Percentiles rank a stretch among this genome's conserved stretches.
Evolutionary conservation across 495 filamentous ascomycete genomes (phyloP).

Genomic region (Neurospora intermedia): DNA sequence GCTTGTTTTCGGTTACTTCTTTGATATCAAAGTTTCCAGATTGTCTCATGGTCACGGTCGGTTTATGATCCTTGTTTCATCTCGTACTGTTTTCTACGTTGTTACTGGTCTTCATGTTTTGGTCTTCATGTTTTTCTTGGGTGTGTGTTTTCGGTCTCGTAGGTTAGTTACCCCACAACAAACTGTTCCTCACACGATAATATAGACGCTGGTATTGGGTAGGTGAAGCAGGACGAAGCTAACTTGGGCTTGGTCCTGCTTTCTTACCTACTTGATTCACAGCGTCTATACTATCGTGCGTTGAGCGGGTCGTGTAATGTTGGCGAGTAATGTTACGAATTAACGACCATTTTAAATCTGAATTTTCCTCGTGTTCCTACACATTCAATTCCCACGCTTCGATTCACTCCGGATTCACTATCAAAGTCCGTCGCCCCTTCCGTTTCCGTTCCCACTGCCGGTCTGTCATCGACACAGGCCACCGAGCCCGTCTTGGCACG

Average conservation of each 20-base stretch:
- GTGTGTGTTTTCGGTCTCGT: background rate
- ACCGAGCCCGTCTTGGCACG: background rate
- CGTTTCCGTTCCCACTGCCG: background rate
- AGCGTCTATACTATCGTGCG: background rate
- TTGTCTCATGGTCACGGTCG: too few relatives aligned
- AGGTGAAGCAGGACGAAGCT: background rate
- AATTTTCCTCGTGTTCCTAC: too few relatives aligned
- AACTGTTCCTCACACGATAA: background rate
- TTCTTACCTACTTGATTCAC: background rate
- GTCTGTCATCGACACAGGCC: background rate
- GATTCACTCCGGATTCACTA: background rate
- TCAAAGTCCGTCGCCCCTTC: background rate
- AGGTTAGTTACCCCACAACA: background rate
- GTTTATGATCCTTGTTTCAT: too few relatives aligned
- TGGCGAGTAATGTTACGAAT: background rate
- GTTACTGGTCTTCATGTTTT: background rate
- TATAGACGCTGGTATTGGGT: background rate
- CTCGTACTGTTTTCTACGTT: background rate
- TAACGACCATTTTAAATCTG: too few relatives aligned
- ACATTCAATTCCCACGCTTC: too few relatives aligned
- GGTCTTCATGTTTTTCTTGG: background rate
- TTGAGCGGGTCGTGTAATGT: background rate
- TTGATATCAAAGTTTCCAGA: background rate
- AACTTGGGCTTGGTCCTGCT: background rate
- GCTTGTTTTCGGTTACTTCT: background rate